Evolutionary conservation across 352 stramenopile species (phyloP), one percentile per base, ranked within the genome.

Genomic region (Phytophthora agathidicida): DNA sequence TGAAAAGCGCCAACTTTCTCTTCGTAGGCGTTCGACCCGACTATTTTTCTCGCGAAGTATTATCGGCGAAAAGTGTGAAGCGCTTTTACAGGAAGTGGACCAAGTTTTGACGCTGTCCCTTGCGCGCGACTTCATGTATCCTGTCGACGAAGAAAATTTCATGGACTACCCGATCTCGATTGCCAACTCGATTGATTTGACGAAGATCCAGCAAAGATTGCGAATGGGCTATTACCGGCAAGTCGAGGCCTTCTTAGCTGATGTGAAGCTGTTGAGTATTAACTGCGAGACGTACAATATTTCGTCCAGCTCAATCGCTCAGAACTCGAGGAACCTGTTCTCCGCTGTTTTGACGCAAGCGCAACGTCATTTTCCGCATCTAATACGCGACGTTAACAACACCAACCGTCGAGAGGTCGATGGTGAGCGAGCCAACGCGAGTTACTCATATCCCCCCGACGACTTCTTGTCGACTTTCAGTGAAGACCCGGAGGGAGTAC

Each of bases 231-330:
- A 94, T 54, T 96, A 96, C 42, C 85, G 88, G 7, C 88, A 96
- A 55, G 66, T 95, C 7, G 84, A 94, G 37, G 86, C 85, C 2
- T 87, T 96, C 36, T 62, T 94, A 27, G 71, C 83, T 7, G 88
- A 96, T 51, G 66, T 90, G 1, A 77, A 89, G 43, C 57, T 96
- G 17, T 57, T 96, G 32, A 77, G 68, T 13, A 41, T 69, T 8
- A 95, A 96, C 49, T 96, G 88, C 41, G 80, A 94, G 55, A 86
- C 74, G 19, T 96, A 94, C 68, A 96, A 96, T 32, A 81, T 96
- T 43, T 57, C 73, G 16, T 85, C 81, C 11, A 94, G 86, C 35
- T 53, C 68, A 5, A 96, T 96, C 47, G 81, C 85, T 5, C 84
- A 94, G 31, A 95, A 93, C 60, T 80, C 83, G 13, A 51, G 85